Base-by-base conservation (phyloP, 2,329 filamentous ascomycete genomes). In the Botrytis tulipae region DNA sequence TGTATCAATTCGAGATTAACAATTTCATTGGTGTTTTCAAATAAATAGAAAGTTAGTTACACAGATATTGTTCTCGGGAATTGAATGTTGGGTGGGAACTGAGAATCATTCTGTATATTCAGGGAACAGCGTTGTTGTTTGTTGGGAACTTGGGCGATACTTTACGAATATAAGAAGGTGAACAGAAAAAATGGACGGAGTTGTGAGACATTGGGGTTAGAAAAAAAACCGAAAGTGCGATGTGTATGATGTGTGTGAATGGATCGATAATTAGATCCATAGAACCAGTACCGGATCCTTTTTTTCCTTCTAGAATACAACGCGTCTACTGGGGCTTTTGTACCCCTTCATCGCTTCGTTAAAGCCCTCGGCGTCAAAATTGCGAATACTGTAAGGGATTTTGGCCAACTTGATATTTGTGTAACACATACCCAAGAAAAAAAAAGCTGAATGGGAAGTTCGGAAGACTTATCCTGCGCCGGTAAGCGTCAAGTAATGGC, bases 81-180 rank as follows among this genome's bases (percentile, higher is more conserved):
- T 67, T 54, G 65, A 51, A 54, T 20, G 22, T 67, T 67, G 65
- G 46, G 32, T 12, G 66, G 54, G 48, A 42, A 57, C 20, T n/a
- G 66, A 68, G 37, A 42, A 68, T 57, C 48, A 29, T 42, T 32
- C 35, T 68, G 14, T 68, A 22, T 68, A n/a, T 71, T 42, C 69
- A 71, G 59, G 69, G 69, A 63, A 71, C 69, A 71, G 29, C 59
- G 69, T 42, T 71, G 57, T 71, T 68, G 48, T 68, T 68, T 20
- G 35, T 22, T 42, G 51, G 51, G 51, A 57, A 57, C 51, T 57
- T 57, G 37, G 65, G 35, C 46, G 65, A 68, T 54, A 42, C 65
- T 40, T 29, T 54, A 40, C 46, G 32, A 67, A 54, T 67, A 20
- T 63, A 37, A 66, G n/a, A 67, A 51, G 67, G 51, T 20, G 48